Base-by-base conservation (phyloP, 352 stramenopile species). In the Halophytophthora batemanensis region DNA sequence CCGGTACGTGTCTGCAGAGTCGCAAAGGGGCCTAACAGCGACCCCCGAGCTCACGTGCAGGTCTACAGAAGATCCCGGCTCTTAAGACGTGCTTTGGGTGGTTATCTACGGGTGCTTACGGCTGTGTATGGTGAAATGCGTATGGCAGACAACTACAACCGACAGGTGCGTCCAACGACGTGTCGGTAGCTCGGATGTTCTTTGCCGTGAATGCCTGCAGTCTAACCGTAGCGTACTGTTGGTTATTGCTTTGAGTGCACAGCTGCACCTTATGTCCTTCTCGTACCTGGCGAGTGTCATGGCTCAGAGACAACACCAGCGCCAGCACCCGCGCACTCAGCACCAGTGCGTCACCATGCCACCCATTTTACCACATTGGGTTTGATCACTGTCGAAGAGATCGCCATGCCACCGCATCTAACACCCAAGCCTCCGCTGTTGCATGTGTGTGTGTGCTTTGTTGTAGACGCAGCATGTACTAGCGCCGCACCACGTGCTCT, bases 231-330 rank as follows among this genome's bases (percentile, higher is more conserved):
- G 23, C 3, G 11, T 39, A 6, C 3, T 36, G 31, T 39, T 11
- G 45, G 3, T 31, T 25, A 15, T 15, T 48, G 35, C 18, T 18
- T 8, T 31, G 4, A 4, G 3, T 19, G 10, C 2, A n/a, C 35
- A 80, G 70, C 31, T 77, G 14, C 70, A 81, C n/a, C 35, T 81
- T 17, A 70, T 62, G 45, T 77, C 70, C 22, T 81, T 81, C 42
- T 70, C 70, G 44, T 81, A 74, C 41, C 53, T 81, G 11, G 70
- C 70, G 6, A 81, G 77, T 54, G 69, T 81, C 45, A 74, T 81
- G 60, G 70, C 70, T n/a, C 61, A 69, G 21, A 64, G 70, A 36
- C 67, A 74, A 50, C 67, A 66, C 23, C 73, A 77, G 45, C 55
- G 64, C 19, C 57, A 64, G 19, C 56, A 75, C 17, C 35, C 56